phyloP scores from a whole-genome alignment of 306 rosid genomes.

The Pyrus betulifolia region DNA sequence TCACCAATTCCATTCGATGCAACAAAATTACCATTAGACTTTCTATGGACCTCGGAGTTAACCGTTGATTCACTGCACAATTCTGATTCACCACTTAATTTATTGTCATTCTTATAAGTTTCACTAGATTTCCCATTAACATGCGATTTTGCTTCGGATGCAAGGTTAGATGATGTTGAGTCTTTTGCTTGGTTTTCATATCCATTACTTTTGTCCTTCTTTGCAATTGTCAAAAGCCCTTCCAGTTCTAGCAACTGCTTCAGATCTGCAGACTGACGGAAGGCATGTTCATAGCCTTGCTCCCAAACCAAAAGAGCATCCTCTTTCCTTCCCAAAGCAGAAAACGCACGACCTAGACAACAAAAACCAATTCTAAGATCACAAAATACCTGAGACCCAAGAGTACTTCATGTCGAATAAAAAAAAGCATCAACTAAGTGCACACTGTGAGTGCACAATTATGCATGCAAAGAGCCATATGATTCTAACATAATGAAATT shows the following conservation, averaged over 20 bases:
- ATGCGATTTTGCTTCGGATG: conserved; percentile 26
- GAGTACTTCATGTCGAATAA: neutral
- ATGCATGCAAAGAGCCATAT: neutral
- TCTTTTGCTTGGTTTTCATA: conserved; percentile 27
- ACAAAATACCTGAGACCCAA: neutral
- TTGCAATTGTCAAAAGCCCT: conserved; percentile 57
- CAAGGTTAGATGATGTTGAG: conserved; percentile 13
- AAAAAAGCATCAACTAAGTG: neutral
- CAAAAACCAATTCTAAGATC: conserved; percentile 5
- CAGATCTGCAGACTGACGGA: conserved; percentile 64
- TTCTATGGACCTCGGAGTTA: conserved; percentile 38
- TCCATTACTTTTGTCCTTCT: conserved; percentile 27
- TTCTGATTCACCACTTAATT: conserved; percentile 28
- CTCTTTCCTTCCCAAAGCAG: conserved; percentile 67
- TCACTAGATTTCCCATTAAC: conserved; percentile 24
- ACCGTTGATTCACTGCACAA: conserved; percentile 28
- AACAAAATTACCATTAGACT: conserved; percentile 30
- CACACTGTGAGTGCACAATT: neutral
- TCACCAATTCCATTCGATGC: conserved; percentile 31
- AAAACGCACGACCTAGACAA: conserved; percentile 62
- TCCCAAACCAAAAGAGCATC: conserved; percentile 86
- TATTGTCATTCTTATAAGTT: conserved; percentile 21
- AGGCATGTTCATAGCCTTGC: conserved; percentile 73
- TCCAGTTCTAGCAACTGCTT: conserved; percentile 85
- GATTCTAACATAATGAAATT: neutral